A percentile compares a stretch with the other conserved stretches of the same genome.
These are phyloP conservation scores for Saccharum hybrid DNA, from an alignment of 202 grass and related monocot species.

Conservation along the genomic window DNA sequence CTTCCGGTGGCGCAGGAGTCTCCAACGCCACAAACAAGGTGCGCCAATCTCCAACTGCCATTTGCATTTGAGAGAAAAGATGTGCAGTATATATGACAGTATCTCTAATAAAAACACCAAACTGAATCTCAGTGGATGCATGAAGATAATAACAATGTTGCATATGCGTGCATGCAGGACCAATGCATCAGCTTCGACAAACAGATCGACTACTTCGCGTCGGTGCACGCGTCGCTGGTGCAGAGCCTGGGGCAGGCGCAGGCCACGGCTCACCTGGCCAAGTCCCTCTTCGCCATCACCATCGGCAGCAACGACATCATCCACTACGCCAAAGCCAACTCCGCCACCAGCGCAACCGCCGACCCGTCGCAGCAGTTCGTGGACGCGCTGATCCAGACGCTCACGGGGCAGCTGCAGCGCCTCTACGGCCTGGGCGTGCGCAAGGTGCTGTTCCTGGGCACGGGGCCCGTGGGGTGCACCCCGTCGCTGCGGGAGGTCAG, in stretches of 20 bases:
- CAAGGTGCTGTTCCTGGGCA: slow-evolving; percentile 65
- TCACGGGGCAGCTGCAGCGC: slow-evolving; percentile 60
- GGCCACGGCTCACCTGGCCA: slow-evolving; percentile 52
- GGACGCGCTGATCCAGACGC: slow-evolving; percentile 48
- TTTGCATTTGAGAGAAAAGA: background rate
- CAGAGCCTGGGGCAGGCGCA: slow-evolving; percentile 53
- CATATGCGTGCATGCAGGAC: slow-evolving; percentile 35
- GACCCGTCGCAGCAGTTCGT: slow-evolving; percentile 51
- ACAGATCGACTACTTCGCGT: slow-evolving; percentile 68
- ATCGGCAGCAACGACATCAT: slow-evolving; percentile 93
- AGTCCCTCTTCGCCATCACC: slow-evolving; percentile 65
- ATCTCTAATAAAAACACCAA: too few species aligned
- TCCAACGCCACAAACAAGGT: slow-evolving; percentile 72
- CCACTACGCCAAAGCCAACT: slow-evolving; percentile 58
- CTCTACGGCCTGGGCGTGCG: slow-evolving; percentile 72
- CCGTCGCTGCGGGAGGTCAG: slow-evolving; percentile 63
- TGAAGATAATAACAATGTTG: too few species aligned
- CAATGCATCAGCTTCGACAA: slow-evolving; percentile 69
- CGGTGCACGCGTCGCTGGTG: slow-evolving; percentile 47
- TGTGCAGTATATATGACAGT: background rate
- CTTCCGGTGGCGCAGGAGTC: slow-evolving; percentile 75
- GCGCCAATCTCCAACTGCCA: background rate
- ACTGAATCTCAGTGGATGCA: too few species aligned
- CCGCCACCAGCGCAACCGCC: background rate
- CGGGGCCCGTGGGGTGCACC: slow-evolving; percentile 68